Evolutionary conservation across 768 basidiomycete genomes (phyloP), one percentile per base, ranked within the genome.

Genomic region (Tricholoma terreum): DNA sequence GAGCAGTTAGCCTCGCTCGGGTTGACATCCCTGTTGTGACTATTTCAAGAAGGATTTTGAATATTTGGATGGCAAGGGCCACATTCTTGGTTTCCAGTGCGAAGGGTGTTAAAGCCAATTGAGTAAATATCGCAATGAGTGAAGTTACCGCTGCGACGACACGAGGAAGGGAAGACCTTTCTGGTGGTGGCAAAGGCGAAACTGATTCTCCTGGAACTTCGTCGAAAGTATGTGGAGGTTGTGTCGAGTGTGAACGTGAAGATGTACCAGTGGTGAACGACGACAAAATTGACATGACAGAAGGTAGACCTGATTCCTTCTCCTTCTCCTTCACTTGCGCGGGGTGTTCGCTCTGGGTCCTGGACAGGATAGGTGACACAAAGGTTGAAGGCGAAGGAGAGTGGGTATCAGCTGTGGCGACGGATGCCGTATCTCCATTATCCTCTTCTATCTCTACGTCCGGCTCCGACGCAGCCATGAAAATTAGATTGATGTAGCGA

Each of bases 61-160:
- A 90, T 14, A 91, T 69, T 1, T 72, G 73, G 6, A 84, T 69
- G 3, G 87, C 83, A 51, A 89, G 71, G 19, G 73, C 67, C 34
- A 84, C 70, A 60, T 82, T 84, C 40, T 68, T 71, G 45, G 75
- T 58, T 11, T 71, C 67, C 24, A 85, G 70, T 1, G 83, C 77
- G 59, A 82, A 78, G 0, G 87, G 85, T 0, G 88, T 87, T 65
- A 92, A 91, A 1, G 83, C 71, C 24, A 92, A 77, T 64, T 89
- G 87, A 58, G 79, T 78, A 70, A 92, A 93, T 27, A 86, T 77
- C 24, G 80, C 74, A 27, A 90, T 74, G 5, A 93, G 75, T 0
- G 86, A 82, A 9, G 81, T 79, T 17, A 84, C 80, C 10, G 89
- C 88, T 1, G 81, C 77, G 11, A 88, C 79, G 46, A 80, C 77